Evolutionary conservation across 768 basidiomycete species (phyloP), one percentile per base, ranked within the genome.

Genomic region (Lanmaoa pseudosensibilis): DNA sequence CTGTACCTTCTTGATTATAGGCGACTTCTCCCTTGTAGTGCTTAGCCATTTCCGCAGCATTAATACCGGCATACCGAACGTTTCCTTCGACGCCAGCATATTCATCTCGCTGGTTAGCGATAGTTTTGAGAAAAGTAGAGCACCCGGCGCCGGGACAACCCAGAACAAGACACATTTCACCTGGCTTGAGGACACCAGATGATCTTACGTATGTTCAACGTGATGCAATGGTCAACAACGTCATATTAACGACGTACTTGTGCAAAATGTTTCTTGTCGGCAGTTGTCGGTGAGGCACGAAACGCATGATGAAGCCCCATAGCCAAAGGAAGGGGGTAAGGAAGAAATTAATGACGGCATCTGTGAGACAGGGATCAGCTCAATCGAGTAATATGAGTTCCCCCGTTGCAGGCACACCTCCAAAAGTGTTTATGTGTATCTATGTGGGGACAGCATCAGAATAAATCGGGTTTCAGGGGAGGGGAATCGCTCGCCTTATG

Each of bases 81-180:
- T 90, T 78, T 33, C 93, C 92, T 1, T 74, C 68, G 47, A 94
- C 82, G 5, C 63, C 74, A 2, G 83, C 77, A 67, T 83, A 94
- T 13, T 81, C 87, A 9, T 75, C 76, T 4, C 90, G 80, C 57
- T 86, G 80, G 67, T 94, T 93, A 19, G 94, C 82, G 56, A 96
- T 86, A 0, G 85, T 73, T 72, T 92, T 93, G 21, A 96, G 78
- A 74, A 96, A 93, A 0, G 94, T 90, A 1, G 87, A 84, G 68
- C 94, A 95, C 34, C 93, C 93, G 6, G 90, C 81, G 1, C 88
- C 89, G 5, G 92, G 92, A 52, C 90, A 86, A 19, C 92, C 92
- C 13, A 90, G 77, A 21, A 90, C 90, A 7, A 93, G 80, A 65
- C 90, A 87, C 92, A 94, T 94, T 77, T 94, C 87, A 18, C 91